Conservation (phyloP, 2,329 filamentous ascomycete species). For the Paraconiothyrium brasiliense region DNA sequence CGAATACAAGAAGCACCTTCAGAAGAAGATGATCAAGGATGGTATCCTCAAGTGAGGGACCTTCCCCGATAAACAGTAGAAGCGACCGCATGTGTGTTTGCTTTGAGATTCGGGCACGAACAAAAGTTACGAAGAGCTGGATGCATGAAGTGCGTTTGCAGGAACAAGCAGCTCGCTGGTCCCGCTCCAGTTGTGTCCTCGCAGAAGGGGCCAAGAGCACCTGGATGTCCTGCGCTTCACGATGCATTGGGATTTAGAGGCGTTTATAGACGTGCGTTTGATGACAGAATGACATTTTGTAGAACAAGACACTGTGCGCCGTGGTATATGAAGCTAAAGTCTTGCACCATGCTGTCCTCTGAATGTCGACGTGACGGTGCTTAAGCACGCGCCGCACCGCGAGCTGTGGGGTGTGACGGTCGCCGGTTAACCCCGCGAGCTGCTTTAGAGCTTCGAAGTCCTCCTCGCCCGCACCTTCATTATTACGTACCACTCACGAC, state of each 20-base stretch:
- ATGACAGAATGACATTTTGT: slow-evolving; percentile 46
- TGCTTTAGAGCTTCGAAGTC: slow-evolving; percentile 18
- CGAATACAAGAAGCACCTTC: slow-evolving; percentile 97
- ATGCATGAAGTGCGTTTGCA: slow-evolving; percentile 43
- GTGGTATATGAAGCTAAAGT: not conserved
- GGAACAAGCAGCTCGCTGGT: slow-evolving; percentile 44
- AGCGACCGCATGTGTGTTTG: slow-evolving; percentile 41
- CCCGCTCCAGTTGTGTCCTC: slow-evolving; percentile 46
- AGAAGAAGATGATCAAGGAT: slow-evolving; percentile 96
- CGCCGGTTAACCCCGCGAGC: slow-evolving; percentile 26
- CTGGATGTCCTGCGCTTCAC: slow-evolving; percentile 43
- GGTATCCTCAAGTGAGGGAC: slow-evolving; percentile 76
- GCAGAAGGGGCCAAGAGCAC: slow-evolving; percentile 36
- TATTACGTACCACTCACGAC: not conserved
- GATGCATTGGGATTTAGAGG: slow-evolving; percentile 52
- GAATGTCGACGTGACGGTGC: not conserved
- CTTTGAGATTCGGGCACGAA: slow-evolving; percentile 34
- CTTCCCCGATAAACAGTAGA: slow-evolving; percentile 20
- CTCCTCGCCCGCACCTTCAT: slow-evolving; percentile 5
- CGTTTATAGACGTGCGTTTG: slow-evolving; percentile 48
- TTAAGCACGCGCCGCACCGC: slow-evolving; percentile 25
- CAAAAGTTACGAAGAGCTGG: slow-evolving; percentile 41
- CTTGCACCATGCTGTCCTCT: not conserved
- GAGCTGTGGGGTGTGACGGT: slow-evolving; percentile 33
- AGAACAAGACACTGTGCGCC: slow-evolving; percentile 19